phyloP scores from a whole-genome alignment of 352 stramenopile species.

The Phytophthora litchii region DNA sequence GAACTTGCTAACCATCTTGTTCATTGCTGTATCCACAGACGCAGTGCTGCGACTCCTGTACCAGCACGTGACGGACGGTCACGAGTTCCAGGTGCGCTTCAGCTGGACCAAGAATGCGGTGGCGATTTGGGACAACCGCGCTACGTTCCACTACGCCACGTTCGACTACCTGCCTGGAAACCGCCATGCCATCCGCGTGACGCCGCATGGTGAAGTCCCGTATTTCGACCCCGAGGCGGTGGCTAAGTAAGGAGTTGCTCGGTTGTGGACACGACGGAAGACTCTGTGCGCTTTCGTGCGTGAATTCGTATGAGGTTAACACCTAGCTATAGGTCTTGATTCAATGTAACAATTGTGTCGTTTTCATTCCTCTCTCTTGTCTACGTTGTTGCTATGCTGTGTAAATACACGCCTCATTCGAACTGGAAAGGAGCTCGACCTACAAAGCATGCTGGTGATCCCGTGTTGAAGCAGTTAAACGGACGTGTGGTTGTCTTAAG shows the following conservation, averaged over 20 bases:
- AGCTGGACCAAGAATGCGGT: conserved; percentile 34
- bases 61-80: conserved; percentile 21
- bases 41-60: conserved; percentile 29
- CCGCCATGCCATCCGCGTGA: conserved; percentile 26
- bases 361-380: no score
- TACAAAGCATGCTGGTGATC: not conserved
- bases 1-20: not conserved
- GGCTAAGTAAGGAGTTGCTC: conserved; percentile 10
- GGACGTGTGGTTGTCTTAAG: conserved; percentile 2
- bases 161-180: conserved; percentile 33
- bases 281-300: no score
- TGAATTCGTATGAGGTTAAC: not conserved
- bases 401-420: no score
- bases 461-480: conserved; percentile 1
- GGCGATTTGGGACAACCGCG: conserved; percentile 33
- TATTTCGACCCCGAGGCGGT: conserved; percentile 27
- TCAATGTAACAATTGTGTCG: not conserved
- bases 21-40: conserved; percentile 2
- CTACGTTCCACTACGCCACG: conserved; percentile 30
- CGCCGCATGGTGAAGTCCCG: conserved; percentile 25
- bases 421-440: no score
- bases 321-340: not conserved
- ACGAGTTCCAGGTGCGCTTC: conserved; percentile 33
- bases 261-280: no score
- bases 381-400: no score